Conservation (phyloP, 2,329 filamentous ascomycete genomes). For the Aspergillus sp. region DNA sequence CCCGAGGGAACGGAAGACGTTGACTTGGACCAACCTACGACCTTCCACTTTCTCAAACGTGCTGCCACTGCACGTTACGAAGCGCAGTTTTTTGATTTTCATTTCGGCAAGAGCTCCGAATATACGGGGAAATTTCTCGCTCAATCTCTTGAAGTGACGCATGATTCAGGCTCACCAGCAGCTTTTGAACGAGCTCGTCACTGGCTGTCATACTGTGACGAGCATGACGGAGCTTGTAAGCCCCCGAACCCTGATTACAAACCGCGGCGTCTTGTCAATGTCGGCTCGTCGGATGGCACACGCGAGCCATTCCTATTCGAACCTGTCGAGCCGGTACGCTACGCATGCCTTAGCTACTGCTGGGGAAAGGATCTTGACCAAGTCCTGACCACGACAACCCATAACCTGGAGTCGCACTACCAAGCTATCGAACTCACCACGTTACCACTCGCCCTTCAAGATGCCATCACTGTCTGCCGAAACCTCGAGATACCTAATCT, state of each 20-base stretch:
- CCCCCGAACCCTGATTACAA: neutral
- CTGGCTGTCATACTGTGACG: neutral
- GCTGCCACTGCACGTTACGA: neutral
- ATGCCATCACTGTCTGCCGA: neutral
- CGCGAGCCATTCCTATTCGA: neutral
- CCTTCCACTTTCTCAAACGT: neutral
- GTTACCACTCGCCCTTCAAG: neutral
- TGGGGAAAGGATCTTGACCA: neutral
- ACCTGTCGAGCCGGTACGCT: neutral
- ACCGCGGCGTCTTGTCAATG: neutral
- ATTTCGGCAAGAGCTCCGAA: too few species aligned
- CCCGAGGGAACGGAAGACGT: neutral
- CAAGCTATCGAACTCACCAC: neutral
- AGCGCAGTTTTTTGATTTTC: rapidly evolving
- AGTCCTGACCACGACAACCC: neutral
- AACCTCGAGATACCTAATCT: neutral
- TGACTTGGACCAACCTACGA: neutral
- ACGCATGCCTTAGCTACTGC: neutral
- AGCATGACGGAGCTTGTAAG: neutral
- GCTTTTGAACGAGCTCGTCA: neutral
- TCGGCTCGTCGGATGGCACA: neutral
- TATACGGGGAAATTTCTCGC: neutral
- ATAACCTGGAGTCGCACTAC: neutral
- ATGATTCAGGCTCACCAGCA: neutral
- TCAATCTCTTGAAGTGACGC: neutral